These are phyloP conservation scores for Lycium barbarum DNA, from an alignment of 257 asterid species.

Conservation along the genomic window DNA sequence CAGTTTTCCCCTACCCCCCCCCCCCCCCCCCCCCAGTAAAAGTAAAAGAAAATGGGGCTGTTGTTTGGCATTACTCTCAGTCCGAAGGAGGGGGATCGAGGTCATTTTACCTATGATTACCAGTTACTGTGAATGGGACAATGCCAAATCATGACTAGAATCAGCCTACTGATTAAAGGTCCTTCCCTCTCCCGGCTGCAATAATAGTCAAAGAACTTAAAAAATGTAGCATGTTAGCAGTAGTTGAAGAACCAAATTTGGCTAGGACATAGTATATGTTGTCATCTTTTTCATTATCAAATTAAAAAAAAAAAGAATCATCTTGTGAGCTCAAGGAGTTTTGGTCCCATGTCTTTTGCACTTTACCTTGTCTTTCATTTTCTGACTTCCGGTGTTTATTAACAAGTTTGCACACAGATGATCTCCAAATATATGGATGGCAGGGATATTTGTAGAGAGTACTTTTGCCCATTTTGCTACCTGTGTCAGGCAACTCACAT, in stretches of 20 bases:
- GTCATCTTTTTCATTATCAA: background rate
- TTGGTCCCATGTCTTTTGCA: background rate
- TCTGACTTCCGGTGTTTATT: background rate
- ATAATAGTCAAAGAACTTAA: background rate
- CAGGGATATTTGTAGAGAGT: background rate
- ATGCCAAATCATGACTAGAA: background rate
- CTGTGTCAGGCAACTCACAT: background rate
- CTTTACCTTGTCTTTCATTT: background rate
- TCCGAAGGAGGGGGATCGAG: background rate
- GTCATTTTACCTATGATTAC: too few relatives aligned
- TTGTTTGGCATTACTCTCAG: background rate
- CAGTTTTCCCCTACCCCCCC: background rate
- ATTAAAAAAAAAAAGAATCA: background rate
- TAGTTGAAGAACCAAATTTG: background rate
- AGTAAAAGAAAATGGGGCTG: background rate
- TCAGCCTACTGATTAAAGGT: background rate
- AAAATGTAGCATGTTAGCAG: background rate
- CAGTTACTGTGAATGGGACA: background rate
- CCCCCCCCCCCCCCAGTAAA: background rate
- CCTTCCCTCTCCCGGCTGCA: background rate
- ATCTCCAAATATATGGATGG: background rate
- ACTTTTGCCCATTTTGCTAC: constrained; percentile 9
- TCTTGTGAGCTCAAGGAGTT: background rate
- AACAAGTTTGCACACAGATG: background rate
- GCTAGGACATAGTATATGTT: background rate